phyloP scores from a whole-genome alignment of 176 grass and related monocot species.

The Musa itinerans region DNA sequence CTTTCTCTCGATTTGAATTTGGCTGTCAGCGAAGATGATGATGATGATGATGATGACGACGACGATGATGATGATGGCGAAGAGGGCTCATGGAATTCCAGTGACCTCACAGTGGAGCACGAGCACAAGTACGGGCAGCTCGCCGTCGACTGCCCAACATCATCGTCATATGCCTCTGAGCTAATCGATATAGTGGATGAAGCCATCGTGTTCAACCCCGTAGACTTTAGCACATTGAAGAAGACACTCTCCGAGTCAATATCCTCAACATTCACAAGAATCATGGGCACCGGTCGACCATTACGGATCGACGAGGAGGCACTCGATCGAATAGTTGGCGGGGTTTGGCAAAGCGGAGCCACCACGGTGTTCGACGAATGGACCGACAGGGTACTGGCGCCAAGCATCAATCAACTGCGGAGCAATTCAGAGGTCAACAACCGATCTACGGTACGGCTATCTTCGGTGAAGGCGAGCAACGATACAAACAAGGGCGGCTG shows the following conservation, averaged over 20 bases:
- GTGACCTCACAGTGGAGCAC: conserved; percentile 76
- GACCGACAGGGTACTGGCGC: conserved; percentile 44
- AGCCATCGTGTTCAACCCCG: conserved; percentile 67
- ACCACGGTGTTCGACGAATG: conserved; percentile 62
- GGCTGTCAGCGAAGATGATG: conserved; percentile 33
- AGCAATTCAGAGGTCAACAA: conserved; percentile 31
- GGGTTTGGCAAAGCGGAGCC: conserved; percentile 46
- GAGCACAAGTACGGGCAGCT: conserved; percentile 41
- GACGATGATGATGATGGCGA: conserved; percentile 29
- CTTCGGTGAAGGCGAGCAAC: conserved; percentile 24
- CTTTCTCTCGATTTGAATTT: conserved; percentile 85
- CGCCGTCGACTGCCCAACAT: conserved; percentile 32
- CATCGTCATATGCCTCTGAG: conserved; percentile 30
- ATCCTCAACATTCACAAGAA: conserved; percentile 37
- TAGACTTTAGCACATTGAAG: conserved; percentile 53
- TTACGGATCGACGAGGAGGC: conserved; percentile 74
- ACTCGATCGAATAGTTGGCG: conserved; percentile 54
- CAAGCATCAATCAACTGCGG: conserved; percentile 55
- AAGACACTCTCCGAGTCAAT: conserved; percentile 52
- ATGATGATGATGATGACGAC: too few relatives aligned
- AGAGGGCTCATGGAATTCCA: conserved; percentile 77
- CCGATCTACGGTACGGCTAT: conserved; percentile 29
- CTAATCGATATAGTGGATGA: conserved; percentile 59
- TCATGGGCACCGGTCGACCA: conserved; percentile 36
- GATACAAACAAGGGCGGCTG: conserved; percentile 3